Evolutionary conservation across 805 yeast species (phyloP), one percentile per base, ranked within the genome.

Genomic region (Saccharomycopsis lassenensis): DNA sequence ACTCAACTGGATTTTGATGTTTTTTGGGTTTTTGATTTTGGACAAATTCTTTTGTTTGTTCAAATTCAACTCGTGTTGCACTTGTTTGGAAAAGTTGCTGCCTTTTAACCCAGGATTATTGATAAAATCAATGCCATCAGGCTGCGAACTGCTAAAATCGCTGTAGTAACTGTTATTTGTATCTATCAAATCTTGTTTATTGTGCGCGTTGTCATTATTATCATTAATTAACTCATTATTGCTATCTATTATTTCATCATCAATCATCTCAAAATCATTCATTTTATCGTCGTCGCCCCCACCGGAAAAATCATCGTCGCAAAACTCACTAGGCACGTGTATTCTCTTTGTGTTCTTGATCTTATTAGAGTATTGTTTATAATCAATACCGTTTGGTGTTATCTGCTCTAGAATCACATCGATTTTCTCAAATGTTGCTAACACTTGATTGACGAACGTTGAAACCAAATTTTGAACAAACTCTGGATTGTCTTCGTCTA

Each of bases 401-500:
- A 43, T 30, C 16, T 51, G 52, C 5, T 39, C 49, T 23, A 82
- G 52, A n/a, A 72, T 68, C 5, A 58, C 58, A 39, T 77, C 78
- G 54, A 91, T 81, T 44, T 82, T 74, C 25, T 58, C 61, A 50
- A 87, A 82, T 0, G 94, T 89, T 14, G 75, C 78, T 41, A 67
- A 65, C 4, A 94, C 95, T 59, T 91, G 98, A 39, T 84, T 94
- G 40, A 80, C 83, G 56, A 83, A 89, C 22, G 93, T 86, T 42
- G 71, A 71, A 37, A 89, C 78, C 39, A 91, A 64, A 24, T 80
- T 69, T 48, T 74, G 65, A 23, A 89, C 77, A 62, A 91, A 91
- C 5, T 85, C 95, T 41, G 87, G 91, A 52, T 82, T 94, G 50
- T 89, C 97, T 52, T 89, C 95, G 57, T 91, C 98, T 96, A 91